Evolutionary conservation across 2,329 filamentous ascomycete genomes (phyloP), one percentile per base, ranked within the genome.

Genomic region (Hypoxylon sp.): DNA sequence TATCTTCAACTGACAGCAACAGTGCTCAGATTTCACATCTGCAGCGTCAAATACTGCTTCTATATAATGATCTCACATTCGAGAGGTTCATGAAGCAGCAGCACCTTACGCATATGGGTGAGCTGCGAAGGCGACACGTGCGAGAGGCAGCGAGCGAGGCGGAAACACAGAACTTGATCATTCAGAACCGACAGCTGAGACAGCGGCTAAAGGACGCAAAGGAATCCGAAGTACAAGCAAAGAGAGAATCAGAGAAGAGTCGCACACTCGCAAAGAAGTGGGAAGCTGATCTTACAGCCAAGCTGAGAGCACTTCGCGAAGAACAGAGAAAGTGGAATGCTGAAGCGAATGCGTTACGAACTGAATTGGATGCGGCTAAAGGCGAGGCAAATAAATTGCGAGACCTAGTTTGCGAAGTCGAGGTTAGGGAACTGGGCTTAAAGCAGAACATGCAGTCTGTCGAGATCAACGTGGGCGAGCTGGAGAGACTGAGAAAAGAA

Each of bases 51-150:
- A 85, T 93, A n/a, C 85, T 93, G 55, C 79, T 94, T 1, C 77
- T 95, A 10, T 88, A 90, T 46, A 95, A 94, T 65, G 91, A 95
- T 70, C 81, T 95, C 44, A 91, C 91, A 68, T 95, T 94, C 72
- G 92, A 95, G 75, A 85, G 91, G 24, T 94, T 93, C 76, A 84
- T 94, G 71, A 94, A 94, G 74, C 87, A 93, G 67, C 92, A 95
- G 72, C 92, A 94, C 74, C 86, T 94, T 68, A 86, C 89, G 1
- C 91, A 94, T 62, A 94, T 95, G 73, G 91, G 91, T 0, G 90
- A 92, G 71, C 79, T 95, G 43, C 89, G 91, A 69, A 84, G 91
- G 13, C 88, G 89, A 65, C 89, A 93, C 61, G 87, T 94, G 67
- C 87, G 87, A 67, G 90, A 94, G 74, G 91, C 91, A 6, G 90